These are phyloP conservation scores for Spergularia azorica DNA, from an alignment of 179 eudicot genomes.

Conservation along the genomic window DNA sequence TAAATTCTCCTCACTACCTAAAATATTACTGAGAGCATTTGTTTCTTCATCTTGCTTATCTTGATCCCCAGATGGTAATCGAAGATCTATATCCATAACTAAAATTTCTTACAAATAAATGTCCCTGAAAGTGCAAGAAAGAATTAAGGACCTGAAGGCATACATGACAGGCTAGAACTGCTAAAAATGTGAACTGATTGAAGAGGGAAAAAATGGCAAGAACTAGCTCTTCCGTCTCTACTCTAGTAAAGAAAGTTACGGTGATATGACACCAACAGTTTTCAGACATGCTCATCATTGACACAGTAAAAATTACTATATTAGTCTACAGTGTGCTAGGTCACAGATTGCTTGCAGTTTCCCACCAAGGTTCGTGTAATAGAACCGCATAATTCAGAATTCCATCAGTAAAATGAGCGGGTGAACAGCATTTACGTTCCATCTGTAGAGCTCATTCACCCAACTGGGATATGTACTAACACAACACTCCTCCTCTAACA, in stretches of 20 bases:
- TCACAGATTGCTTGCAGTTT: neutral
- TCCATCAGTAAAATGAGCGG: neutral
- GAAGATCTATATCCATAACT: conserved; percentile 82
- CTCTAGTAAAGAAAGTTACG: neutral
- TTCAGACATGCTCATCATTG: neutral
- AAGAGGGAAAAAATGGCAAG: neutral
- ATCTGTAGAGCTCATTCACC: neutral
- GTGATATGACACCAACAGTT: neutral
- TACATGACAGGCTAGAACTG: neutral
- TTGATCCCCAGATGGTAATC: conserved; percentile 80
- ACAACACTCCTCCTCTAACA: neutral
- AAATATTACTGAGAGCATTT: conserved; percentile 47
- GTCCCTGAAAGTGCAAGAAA: conserved; percentile 33
- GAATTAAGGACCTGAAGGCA: conserved; percentile 8
- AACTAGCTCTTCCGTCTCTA: neutral
- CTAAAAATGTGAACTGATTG: neutral
- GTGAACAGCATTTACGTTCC: neutral
- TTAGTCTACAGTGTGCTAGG: neutral
- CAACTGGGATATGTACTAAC: neutral
- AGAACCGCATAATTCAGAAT: neutral
- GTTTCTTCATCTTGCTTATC: conserved; percentile 72
- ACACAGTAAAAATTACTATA: neutral
- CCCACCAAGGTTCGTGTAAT: neutral
- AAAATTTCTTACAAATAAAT: conserved; percentile 20
- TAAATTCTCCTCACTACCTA: conserved; percentile 54